A percentile compares a stretch with the other conserved stretches of the same genome.
Conservation (phyloP, 2,329 filamentous ascomycete species). For the Cytospora chrysosperma region DNA sequence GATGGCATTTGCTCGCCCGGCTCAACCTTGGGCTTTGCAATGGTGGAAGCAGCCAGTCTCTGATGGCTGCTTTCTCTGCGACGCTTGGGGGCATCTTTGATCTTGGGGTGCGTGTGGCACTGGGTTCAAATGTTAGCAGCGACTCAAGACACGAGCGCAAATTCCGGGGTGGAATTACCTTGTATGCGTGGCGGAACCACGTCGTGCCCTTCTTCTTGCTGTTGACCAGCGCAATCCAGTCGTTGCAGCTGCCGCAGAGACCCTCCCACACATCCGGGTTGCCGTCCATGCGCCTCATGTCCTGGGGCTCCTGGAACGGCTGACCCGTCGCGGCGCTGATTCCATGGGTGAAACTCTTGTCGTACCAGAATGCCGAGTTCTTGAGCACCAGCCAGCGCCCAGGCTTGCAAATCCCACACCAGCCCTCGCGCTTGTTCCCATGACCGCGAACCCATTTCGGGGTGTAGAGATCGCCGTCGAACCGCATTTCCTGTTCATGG, state of each 20-base stretch:
- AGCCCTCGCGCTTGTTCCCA: constrained; percentile 84
- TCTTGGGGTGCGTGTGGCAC: constrained; percentile 71
- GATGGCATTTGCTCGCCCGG: constrained; percentile 34
- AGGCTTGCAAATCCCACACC: constrained; percentile 86
- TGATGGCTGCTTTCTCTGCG: constrained; percentile 61
- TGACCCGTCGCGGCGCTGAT: constrained; percentile 79
- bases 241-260: constrained; percentile 73
- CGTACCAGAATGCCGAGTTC: constrained; percentile 91
- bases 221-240: constrained; percentile 79
- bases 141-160: constrained; percentile 16
- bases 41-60: constrained; percentile 42
- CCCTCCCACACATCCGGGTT: constrained; percentile 83
- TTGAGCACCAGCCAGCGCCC: constrained; percentile 84
- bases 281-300: constrained; percentile 73
- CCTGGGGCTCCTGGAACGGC: constrained; percentile 73
- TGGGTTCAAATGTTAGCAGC: constrained; percentile 31
- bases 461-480: constrained; percentile 79
- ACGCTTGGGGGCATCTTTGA: constrained; percentile 69
- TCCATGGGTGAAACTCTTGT: constrained; percentile 86
- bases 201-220: constrained; percentile 92
- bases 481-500: constrained; percentile 76
- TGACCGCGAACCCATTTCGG: constrained; percentile 82
- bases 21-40: constrained; percentile 49
- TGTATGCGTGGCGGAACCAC: constrained; percentile 88
- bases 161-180: constrained; percentile 56